Evolutionary conservation across 371 early-diverging fungal genomes (phyloP).

Genomic region (Encephalitozoon hellem): DNA sequence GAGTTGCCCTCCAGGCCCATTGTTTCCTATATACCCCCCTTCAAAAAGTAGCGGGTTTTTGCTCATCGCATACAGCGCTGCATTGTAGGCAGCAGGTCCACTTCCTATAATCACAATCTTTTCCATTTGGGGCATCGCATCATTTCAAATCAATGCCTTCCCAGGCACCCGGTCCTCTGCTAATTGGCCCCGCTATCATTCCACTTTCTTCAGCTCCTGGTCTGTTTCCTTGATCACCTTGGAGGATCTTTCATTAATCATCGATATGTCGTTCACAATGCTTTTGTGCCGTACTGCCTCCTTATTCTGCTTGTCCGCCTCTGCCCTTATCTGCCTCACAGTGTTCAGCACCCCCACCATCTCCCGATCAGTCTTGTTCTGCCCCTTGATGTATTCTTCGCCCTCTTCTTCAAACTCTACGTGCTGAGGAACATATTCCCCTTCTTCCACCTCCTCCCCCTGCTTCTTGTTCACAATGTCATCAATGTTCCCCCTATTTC

Average conservation of each 20-base stretch:
- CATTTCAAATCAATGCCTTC: neutral
- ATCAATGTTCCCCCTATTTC: neutral
- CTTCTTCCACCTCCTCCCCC: conserved; percentile 1
- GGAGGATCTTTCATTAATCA: conserved; percentile 34
- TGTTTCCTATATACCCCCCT: conserved; percentile 63
- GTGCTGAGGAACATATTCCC: neutral
- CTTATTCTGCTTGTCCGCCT: conserved; percentile 39
- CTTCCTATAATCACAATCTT: conserved; percentile 64
- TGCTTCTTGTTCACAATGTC: conserved; percentile 3
- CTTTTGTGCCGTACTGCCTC: conserved; percentile 43
- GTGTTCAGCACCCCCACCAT: conserved; percentile 25
- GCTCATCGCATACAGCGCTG: conserved; percentile 82
- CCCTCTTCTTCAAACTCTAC: conserved; percentile 16
- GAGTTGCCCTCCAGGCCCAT: conserved; percentile 69
- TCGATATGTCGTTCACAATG: conserved; percentile 44
- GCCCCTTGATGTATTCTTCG: conserved; percentile 40
- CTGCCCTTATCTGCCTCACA: conserved; percentile 38
- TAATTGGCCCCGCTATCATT: neutral
- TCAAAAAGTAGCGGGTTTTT: conserved; percentile 81
- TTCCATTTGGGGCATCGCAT: conserved; percentile 12
- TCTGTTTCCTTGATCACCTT: conserved; percentile 44
- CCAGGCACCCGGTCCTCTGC: neutral
- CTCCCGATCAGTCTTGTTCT: conserved; percentile 53
- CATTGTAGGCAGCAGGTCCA: conserved; percentile 86
- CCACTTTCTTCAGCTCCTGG: conserved; percentile 44